Evolutionary conservation across 495 filamentous ascomycete genomes (phyloP).

Genomic region (Xylaria cubensis): DNA sequence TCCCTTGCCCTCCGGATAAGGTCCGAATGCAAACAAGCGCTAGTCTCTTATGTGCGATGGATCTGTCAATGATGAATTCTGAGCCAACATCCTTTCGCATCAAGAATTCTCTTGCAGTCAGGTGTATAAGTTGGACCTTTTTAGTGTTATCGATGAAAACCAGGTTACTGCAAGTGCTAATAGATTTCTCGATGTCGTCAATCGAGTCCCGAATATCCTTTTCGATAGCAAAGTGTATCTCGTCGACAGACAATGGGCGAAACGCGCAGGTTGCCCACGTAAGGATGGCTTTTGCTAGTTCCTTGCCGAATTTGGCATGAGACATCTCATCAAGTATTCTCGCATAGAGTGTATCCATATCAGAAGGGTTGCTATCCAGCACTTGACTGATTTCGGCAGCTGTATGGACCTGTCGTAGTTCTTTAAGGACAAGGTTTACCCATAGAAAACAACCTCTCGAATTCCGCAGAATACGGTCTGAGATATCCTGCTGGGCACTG

Average conservation of each 20-base stretch:
- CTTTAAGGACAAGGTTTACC: slow-evolving; percentile 40
- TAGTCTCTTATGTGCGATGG: slow-evolving; percentile 22
- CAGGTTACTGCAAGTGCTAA: slow-evolving; percentile 21
- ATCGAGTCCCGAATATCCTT: slow-evolving; percentile 30
- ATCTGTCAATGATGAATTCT: slow-evolving; percentile 10
- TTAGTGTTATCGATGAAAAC: slow-evolving; percentile 27
- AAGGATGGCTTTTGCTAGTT: slow-evolving; percentile 37
- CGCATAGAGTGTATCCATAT: slow-evolving; percentile 36
- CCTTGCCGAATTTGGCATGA: slow-evolving; percentile 28
- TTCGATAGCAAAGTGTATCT: slow-evolving; percentile 22
- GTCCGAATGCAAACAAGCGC: slow-evolving; percentile 23
- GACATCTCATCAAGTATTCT: slow-evolving; percentile 37
- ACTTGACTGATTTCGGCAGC: slow-evolving; percentile 39
- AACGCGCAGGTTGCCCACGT: slow-evolving; percentile 37
- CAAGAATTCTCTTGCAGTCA: slow-evolving; percentile 29
- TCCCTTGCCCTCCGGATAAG: slow-evolving; percentile 6
- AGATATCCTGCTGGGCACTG: slow-evolving; percentile 31
- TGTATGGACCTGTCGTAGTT: slow-evolving; percentile 38
- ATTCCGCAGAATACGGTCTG: slow-evolving; percentile 41
- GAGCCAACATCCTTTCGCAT: background rate
- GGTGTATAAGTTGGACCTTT: slow-evolving; percentile 27
- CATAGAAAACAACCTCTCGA: slow-evolving; percentile 46
- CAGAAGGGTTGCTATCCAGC: slow-evolving; percentile 34
- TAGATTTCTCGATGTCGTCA: slow-evolving; percentile 22
- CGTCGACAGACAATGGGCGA: slow-evolving; percentile 36